These are phyloP conservation scores for Afroboletus lepidellus DNA, from an alignment of 1,284 basidiomycete species.

Conservation along the genomic window DNA sequence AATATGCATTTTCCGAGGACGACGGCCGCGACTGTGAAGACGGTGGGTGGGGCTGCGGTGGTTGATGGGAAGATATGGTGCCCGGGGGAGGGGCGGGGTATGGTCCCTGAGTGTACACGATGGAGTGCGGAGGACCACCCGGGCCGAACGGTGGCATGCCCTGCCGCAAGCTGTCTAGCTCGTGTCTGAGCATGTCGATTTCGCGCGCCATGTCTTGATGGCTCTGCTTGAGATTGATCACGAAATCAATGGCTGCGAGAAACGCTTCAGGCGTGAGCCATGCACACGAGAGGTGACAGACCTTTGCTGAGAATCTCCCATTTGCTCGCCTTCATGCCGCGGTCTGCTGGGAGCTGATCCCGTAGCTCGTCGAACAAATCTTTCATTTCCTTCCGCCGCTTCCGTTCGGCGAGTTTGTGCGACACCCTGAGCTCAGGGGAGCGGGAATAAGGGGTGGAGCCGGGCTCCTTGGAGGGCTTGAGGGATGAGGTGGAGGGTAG, in stretches of 20 bases:
- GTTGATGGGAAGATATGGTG: conserved; percentile 41
- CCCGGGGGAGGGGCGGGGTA: conserved; percentile 44
- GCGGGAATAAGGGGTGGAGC: conserved; percentile 83
- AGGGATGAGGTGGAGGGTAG: conserved; percentile 30
- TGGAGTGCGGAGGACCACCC: conserved; percentile 49
- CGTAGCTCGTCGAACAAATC: conserved; percentile 93
- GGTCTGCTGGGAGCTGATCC: conserved; percentile 86
- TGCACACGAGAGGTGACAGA: conserved; percentile 34
- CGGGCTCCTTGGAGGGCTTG: conserved; percentile 44
- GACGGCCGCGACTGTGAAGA: conserved; percentile 39
- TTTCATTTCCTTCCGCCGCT: conserved; percentile 96
- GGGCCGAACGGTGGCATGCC: conserved; percentile 55
- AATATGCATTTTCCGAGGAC: conserved; percentile 52
- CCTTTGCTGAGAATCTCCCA: conserved; percentile 97
- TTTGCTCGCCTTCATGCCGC: conserved; percentile 93
- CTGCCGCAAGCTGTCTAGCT: conserved; percentile 65
- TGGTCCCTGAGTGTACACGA: conserved; percentile 52
- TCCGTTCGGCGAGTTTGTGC: conserved; percentile 93
- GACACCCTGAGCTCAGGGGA: conserved; percentile 91
- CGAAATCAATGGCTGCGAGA: conserved; percentile 81
- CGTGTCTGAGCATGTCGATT: conserved; percentile 74
- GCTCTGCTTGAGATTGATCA: conserved; percentile 70
- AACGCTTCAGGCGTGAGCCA: conserved; percentile 12
- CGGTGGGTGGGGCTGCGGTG: conserved; percentile 29
- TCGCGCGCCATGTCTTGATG: conserved; percentile 77